These are phyloP conservation scores for Flueggea neowawraea DNA, from an alignment of 441 rosid genomes.

Conservation along the genomic window DNA sequence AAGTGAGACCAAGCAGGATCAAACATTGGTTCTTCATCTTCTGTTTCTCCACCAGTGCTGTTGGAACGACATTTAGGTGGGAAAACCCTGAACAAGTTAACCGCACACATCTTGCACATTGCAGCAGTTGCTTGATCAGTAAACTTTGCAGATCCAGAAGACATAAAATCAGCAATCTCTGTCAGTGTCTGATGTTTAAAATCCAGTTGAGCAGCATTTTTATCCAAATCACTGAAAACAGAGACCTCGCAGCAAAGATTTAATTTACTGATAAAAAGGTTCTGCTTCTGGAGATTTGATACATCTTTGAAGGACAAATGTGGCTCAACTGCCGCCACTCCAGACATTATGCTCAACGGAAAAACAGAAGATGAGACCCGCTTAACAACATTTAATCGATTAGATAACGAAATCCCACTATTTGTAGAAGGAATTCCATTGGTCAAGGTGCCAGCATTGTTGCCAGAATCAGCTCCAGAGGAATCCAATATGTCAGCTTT, in stretches of 20 bases:
- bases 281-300: slow-evolving; percentile 62
- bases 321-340: slow-evolving; percentile 71
- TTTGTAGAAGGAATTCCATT: slow-evolving; percentile 50
- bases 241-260: slow-evolving; percentile 59
- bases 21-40: slow-evolving; percentile 72
- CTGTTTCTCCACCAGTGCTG: slow-evolving; percentile 49
- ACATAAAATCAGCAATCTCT: slow-evolving; percentile 70
- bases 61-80: slow-evolving; percentile 58
- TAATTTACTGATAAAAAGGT: slow-evolving; percentile 65
- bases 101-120: slow-evolving; percentile 59
- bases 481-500: slow-evolving; percentile 44
- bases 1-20: slow-evolving; percentile 77
- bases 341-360: slow-evolving; percentile 68
- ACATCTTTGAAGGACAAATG: slow-evolving; percentile 70
- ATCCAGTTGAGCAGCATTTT: slow-evolving; percentile 45
- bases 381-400: slow-evolving; percentile 69
- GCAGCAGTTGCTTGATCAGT: slow-evolving; percentile 55
- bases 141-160: slow-evolving; percentile 62
- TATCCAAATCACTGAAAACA: slow-evolving; percentile 45
- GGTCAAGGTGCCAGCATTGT: slow-evolving; percentile 29
- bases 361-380: slow-evolving; percentile 83
- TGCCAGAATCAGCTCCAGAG: slow-evolving; percentile 37
- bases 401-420: slow-evolving; percentile 52
- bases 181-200: slow-evolving; percentile 46
- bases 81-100: slow-evolving; percentile 58